Evolutionary conservation across 2,329 filamentous ascomycete species (phyloP).

Genomic region (Pyricularia sp.): DNA sequence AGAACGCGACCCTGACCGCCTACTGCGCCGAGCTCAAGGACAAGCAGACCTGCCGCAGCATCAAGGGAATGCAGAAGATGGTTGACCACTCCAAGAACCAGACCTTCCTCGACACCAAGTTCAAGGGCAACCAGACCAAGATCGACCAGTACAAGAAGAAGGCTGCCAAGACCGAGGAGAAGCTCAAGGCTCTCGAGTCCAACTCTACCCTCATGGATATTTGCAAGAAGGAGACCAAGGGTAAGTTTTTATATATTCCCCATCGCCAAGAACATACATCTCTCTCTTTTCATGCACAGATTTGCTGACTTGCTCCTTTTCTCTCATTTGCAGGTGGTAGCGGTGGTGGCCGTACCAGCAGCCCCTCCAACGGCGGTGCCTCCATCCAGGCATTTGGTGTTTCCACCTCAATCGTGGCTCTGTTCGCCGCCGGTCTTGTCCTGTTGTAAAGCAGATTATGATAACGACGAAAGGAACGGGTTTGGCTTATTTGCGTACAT

Average conservation of each 20-base stretch:
- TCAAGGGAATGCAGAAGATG: constrained; percentile 11
- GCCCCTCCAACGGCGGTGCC: background rate
- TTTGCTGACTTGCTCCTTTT: background rate
- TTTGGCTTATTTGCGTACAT: background rate
- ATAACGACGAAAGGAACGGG: background rate
- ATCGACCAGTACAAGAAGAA: constrained; percentile 22
- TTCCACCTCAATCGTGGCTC: constrained; percentile 3
- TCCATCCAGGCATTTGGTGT: constrained; percentile 1
- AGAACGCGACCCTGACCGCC: constrained; percentile 15
- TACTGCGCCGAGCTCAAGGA: constrained; percentile 14
- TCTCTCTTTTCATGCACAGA: background rate
- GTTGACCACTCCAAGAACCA: constrained; percentile 17
- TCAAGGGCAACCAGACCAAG: constrained; percentile 24
- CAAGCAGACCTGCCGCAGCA: constrained; percentile 10
- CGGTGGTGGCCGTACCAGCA: background rate
- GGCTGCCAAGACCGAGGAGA: constrained; percentile 16
- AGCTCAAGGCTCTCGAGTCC: constrained; percentile 19
- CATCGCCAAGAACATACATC: background rate
- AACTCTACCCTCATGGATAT: constrained; percentile 22
- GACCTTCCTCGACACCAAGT: constrained; percentile 21
- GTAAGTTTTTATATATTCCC: background rate
- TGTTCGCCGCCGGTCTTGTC: constrained; percentile 5
- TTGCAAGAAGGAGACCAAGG: constrained; percentile 3
- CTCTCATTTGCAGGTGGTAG: background rate
- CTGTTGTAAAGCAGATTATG: constrained; percentile 5